These are phyloP conservation scores for Penicillium ochrochloron DNA, from an alignment of 495 filamentous ascomycete species.

Conservation along the genomic window DNA sequence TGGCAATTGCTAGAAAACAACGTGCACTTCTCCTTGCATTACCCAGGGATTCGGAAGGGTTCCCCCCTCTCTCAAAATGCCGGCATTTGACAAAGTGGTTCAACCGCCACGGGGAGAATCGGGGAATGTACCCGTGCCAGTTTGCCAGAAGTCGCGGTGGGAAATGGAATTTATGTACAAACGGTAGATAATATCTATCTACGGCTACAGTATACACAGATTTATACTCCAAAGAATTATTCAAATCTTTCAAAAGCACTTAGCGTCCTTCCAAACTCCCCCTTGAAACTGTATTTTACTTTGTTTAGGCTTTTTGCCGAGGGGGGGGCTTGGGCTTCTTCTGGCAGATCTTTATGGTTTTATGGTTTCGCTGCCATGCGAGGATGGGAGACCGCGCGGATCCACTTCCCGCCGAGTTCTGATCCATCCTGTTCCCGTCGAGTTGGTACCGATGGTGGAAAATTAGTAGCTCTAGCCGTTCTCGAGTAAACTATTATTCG, in stretches of 20 bases:
- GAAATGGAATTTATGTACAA: not conserved
- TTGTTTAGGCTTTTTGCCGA: not conserved
- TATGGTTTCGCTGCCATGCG: constrained; percentile 12
- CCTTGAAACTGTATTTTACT: not conserved
- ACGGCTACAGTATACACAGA: not conserved
- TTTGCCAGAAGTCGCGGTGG: not conserved
- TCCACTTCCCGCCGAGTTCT: constrained; percentile 15
- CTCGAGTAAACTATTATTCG: too few species aligned
- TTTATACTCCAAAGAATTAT: not conserved
- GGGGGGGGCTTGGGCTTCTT: not conserved
- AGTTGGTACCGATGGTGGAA: not conserved
- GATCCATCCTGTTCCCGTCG: constrained; percentile 7
- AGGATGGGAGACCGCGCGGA: constrained; percentile 9
- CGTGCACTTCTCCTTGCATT: constrained; percentile 20
- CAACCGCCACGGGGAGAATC: constrained; percentile 9
- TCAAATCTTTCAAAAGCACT: not conserved
- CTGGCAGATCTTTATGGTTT: constrained; percentile 3
- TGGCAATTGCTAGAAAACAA: not conserved
- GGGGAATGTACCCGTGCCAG: constrained; percentile 1
- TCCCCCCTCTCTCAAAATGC: not conserved
- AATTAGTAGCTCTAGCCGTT: not conserved
- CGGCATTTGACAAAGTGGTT: constrained; percentile 2
- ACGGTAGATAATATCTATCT: too few species aligned
- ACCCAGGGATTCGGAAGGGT: constrained; percentile 5
- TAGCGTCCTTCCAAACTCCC: not conserved